phyloP scores from a whole-genome alignment of 257 asterid genomes.

The Solanum sejunctum region DNA sequence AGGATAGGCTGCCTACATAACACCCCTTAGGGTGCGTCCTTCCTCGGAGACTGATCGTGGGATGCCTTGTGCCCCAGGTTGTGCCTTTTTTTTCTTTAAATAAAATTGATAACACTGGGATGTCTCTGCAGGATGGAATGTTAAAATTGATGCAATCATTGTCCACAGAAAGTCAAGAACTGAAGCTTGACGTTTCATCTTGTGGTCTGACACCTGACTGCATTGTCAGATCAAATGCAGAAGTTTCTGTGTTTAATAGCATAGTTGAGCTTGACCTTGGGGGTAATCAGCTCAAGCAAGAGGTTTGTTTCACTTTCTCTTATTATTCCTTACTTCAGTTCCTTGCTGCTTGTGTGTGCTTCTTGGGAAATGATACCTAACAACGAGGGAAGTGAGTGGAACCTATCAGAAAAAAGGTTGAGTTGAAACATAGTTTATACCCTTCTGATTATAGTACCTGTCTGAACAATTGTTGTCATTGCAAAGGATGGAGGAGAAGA shows the following conservation, averaged over 20 bases:
- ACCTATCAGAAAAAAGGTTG: not conserved
- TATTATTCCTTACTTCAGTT: not conserved
- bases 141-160: constrained; percentile 54
- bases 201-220: constrained; percentile 48
- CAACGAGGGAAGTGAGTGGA: not conserved
- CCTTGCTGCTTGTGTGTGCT: not conserved
- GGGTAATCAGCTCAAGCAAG: constrained; percentile 61
- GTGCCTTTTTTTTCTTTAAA: not conserved
- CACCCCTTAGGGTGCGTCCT: not conserved
- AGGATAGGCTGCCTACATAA: not conserved
- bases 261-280: constrained; percentile 76
- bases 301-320: constrained; percentile 40
- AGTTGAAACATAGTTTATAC: not conserved
- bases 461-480: not conserved
- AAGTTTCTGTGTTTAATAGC: constrained; percentile 32
- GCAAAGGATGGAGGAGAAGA: not conserved
- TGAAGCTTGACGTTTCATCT: constrained; percentile 68
- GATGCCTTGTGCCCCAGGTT: not conserved
- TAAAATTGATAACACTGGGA: not conserved
- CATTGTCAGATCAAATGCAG: constrained; percentile 39
- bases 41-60: not conserved
- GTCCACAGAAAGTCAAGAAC: constrained; percentile 54
- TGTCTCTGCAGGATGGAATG: constrained; percentile 63
- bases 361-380: not conserved
- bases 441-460: not conserved